Evolutionary conservation across 2,329 filamentous ascomycete species (phyloP).

Genomic region (Verticillium albo-atrum): DNA sequence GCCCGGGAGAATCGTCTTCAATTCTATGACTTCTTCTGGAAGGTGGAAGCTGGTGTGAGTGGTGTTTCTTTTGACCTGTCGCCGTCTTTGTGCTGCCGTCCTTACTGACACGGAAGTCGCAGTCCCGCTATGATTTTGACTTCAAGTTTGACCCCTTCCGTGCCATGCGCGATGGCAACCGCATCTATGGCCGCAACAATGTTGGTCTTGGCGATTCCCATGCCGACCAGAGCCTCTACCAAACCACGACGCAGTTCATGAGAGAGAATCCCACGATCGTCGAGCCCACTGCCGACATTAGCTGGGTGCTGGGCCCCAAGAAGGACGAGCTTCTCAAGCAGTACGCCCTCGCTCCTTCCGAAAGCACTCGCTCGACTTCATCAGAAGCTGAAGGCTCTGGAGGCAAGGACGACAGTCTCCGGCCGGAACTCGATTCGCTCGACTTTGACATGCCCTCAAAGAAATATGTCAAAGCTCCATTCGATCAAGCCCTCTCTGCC

Average conservation of each 20-base stretch:
- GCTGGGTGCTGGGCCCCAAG: conserved; percentile 35
- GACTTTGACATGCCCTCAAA: neutral
- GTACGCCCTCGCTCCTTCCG: neutral
- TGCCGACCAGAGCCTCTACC: conserved; percentile 37
- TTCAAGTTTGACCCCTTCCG: conserved; percentile 83
- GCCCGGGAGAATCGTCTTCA: conserved; percentile 70
- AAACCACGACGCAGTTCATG: conserved; percentile 40
- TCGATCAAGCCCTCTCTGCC: neutral
- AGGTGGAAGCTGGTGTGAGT: conserved; percentile 55
- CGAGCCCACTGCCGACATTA: conserved; percentile 41
- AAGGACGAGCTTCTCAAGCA: conserved; percentile 14
- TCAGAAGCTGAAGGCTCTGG: conserved; percentile 1
- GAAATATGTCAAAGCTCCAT: neutral
- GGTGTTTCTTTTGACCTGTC: neutral
- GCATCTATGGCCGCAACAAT: conserved; percentile 67
- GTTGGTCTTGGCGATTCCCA: conserved; percentile 39
- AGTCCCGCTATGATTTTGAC: conserved; percentile 51
- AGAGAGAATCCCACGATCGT: conserved; percentile 37
- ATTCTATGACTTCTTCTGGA: conserved; percentile 56
- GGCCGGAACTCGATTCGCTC: neutral
- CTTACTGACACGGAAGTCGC: conserved; percentile 13
- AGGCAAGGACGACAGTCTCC: neutral
- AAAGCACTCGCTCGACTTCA: neutral
- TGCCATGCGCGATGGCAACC: conserved; percentile 79
- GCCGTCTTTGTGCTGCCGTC: neutral